Base-by-base conservation (phyloP, 1,139 yeast genomes). In the Suhomyces atakaporum region DNA sequence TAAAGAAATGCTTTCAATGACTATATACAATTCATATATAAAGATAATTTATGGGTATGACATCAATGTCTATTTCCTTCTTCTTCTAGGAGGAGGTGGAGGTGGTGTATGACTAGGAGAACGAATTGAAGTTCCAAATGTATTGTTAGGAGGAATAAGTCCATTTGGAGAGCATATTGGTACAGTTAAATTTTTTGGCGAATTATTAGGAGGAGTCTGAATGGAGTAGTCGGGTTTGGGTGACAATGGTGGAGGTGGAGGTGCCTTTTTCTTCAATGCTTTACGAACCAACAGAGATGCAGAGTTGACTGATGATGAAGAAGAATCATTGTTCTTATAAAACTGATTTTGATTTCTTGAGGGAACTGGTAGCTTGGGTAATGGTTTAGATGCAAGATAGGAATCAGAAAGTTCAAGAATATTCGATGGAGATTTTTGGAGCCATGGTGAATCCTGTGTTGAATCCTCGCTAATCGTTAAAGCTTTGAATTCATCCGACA, bases 221-320 rank as follows among this genome's bases (percentile, higher is more conserved):
- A 22, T 14, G 9, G 33, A 22, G 25, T n/a, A n/a, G n/a, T n/a
- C n/a, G n/a, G n/a, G n/a, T n/a, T n/a, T n/a, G n/a, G n/a, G 29
- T 24, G 33, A 15, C 7, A 15, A 12, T 58, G 61, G 62, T 5
- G 74, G 74, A 2, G 75, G 75, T 1, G 74, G 72, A 1, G 75
- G 75, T 1, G 75, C 66, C 36, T 53, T 58, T 41, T 66, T 67
- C 30, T 47, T 60, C 36, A 52, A 43, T 5, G 70, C 69, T 39
- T 65, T 66, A 23, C 51, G 49, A 8, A 45, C 49, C 31, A 63
- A 50, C 46, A 54, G 58, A 5, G 59, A 46, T 3, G 39, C 31
- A 3, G 61, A 54, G 16, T 45, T 46, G 5, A 52, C 32, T 3
- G 59, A 54, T 6, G 56, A 43, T 5, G 46, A 39, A 9, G 51